phyloP scores from a whole-genome alignment of 768 basidiomycete genomes.

The Tylopilus plumbeoviolaceoides region DNA sequence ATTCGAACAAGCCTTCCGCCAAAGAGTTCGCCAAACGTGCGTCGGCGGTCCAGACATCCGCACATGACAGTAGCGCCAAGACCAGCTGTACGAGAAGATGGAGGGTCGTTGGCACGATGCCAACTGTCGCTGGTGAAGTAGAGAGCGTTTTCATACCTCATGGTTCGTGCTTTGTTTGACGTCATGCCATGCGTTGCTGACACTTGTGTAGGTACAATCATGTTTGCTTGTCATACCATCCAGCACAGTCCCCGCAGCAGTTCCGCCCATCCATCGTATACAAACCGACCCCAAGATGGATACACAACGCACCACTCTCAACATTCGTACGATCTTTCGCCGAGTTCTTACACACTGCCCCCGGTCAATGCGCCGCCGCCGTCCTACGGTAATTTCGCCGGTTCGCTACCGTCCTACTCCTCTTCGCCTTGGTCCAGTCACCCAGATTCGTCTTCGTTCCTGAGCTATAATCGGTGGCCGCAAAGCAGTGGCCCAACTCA shows the following conservation, averaged over 20 bases:
- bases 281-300: constrained; percentile 24
- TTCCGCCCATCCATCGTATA: constrained; percentile 24
- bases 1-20: constrained; percentile 40
- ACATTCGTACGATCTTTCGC: constrained; percentile 27
- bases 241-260: constrained; percentile 24
- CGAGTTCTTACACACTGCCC: constrained; percentile 29
- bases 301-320: constrained; percentile 25
- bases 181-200: constrained; percentile 32
- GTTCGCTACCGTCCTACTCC: constrained; percentile 26
- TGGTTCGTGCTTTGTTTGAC: constrained; percentile 50
- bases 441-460: constrained; percentile 27
- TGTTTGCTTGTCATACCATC: constrained; percentile 39
- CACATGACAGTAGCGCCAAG: constrained; percentile 65
- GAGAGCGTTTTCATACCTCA: constrained; percentile 90
- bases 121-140: constrained; percentile 57
- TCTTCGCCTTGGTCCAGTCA: constrained; percentile 26
- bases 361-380: constrained; percentile 28
- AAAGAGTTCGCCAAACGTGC: constrained; percentile 55
- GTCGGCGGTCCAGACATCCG: constrained; percentile 53
- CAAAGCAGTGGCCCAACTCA: constrained; percentile 27
- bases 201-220: constrained; percentile 30
- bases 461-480: constrained; percentile 31
- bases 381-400: constrained; percentile 25
- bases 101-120: constrained; percentile 66
- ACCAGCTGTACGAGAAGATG: constrained; percentile 85